Conservation (phyloP, 345 rosid species). For the Ceriops tagal region DNA sequence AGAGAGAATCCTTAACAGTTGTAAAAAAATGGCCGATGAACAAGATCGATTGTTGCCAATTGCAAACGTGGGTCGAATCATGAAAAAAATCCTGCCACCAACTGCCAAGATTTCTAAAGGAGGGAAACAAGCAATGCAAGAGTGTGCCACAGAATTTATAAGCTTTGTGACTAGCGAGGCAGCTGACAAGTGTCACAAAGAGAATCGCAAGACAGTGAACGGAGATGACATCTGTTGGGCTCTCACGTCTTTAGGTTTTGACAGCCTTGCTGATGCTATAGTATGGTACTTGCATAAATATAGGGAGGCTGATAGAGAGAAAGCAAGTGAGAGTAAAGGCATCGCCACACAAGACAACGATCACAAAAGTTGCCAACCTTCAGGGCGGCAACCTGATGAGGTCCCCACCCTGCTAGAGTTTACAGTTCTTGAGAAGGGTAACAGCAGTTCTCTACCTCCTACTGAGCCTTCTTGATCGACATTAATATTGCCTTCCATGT, state of each 20-base stretch:
- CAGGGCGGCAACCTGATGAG: conserved; percentile 16
- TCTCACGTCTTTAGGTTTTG: conserved; percentile 26
- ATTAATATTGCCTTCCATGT: background rate
- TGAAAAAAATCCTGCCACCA: conserved; percentile 28
- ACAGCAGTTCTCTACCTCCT: conserved; percentile 27
- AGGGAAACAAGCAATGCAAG: conserved; percentile 30
- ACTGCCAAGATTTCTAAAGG: conserved; percentile 30
- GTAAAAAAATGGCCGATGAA: conserved; percentile 34
- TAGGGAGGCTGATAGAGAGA: conserved; percentile 26
- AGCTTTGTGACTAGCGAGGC: conserved; percentile 32
- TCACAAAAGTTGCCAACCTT: background rate
- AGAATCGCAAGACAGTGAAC: conserved; percentile 36
- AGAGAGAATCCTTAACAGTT: background rate
- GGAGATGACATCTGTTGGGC: conserved; percentile 40
- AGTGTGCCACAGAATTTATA: conserved; percentile 32
- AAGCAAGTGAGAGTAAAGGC: conserved; percentile 28
- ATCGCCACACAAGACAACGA: conserved; percentile 28
- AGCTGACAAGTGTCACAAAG: conserved; percentile 35
- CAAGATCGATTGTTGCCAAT: conserved; percentile 26
- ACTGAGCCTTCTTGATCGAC: conserved; percentile 12
- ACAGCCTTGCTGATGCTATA: conserved; percentile 16
- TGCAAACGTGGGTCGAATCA: conserved; percentile 28
- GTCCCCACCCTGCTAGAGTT: conserved; percentile 23
- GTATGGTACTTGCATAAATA: conserved; percentile 27
- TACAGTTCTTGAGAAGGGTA: conserved; percentile 52